These are phyloP conservation scores for Xerocomus amazonicus DNA, from an alignment of 1,284 basidiomycete genomes.

Conservation along the genomic window DNA sequence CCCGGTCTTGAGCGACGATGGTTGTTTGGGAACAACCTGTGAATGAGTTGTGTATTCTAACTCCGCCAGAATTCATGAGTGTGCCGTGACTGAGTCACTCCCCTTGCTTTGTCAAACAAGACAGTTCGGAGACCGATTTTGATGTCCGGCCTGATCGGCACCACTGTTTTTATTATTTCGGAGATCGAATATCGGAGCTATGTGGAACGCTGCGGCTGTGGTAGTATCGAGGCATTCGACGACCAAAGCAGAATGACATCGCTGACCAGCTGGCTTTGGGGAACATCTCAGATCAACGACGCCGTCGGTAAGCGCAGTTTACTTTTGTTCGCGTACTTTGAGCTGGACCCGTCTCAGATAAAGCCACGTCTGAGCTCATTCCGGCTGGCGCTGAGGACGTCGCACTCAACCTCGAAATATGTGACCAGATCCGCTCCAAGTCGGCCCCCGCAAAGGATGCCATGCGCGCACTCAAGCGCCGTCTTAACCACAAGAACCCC, in stretches of 20 bases:
- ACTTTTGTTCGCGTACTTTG: not conserved
- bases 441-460: slow-evolving; percentile 83
- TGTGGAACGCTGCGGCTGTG: slow-evolving; percentile 22
- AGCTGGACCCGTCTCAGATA: slow-evolving; percentile 50
- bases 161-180: slow-evolving; percentile 7
- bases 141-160: slow-evolving; percentile 13
- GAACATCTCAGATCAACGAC: slow-evolving; percentile 71
- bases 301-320: slow-evolving; percentile 56
- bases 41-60: slow-evolving; percentile 31
- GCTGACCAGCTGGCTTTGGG: slow-evolving; percentile 66
- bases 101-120: too few species aligned
- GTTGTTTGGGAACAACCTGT: slow-evolving; percentile 38
- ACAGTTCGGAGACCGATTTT: not conserved
- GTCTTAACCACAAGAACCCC: slow-evolving; percentile 92
- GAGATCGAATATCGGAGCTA: slow-evolving; percentile 18
- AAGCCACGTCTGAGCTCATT: slow-evolving; percentile 86
- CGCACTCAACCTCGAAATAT: slow-evolving; percentile 91
- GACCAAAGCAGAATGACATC: slow-evolving; percentile 38
- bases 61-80: slow-evolving; percentile 34
- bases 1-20: slow-evolving; percentile 30
- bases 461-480: slow-evolving; percentile 84
- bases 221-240: slow-evolving; percentile 15
- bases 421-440: slow-evolving; percentile 94
- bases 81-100: slow-evolving; percentile 23
- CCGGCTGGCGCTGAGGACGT: slow-evolving; percentile 86